phyloP scores from a whole-genome alignment of 2,329 filamentous ascomycete genomes.

The Orbilia ellipsospora region DNA sequence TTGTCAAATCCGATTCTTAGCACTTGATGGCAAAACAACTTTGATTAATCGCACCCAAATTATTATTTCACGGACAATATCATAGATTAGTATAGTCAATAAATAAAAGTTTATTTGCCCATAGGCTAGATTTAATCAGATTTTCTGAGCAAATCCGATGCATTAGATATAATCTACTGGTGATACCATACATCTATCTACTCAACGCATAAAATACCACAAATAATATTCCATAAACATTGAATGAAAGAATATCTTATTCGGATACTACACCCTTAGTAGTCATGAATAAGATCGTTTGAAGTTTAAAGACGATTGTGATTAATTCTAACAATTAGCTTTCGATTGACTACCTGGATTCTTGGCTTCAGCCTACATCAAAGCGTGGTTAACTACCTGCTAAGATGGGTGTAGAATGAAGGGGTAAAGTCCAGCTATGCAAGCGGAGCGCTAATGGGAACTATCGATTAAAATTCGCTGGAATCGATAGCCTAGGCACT shows the following conservation, averaged over 20 bases:
- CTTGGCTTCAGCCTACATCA: conserved; percentile 26
- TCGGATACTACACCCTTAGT: conserved; percentile 15
- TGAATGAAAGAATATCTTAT: conserved; percentile 8
- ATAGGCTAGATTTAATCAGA: too few species aligned
- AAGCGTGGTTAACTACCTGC: conserved; percentile 27
- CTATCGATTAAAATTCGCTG: conserved; percentile 31
- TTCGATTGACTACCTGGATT: conserved; percentile 37
- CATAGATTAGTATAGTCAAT: background rate
- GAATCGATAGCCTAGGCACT: conserved; percentile 31
- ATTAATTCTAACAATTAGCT: conserved; percentile 16
- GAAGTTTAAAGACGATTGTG: background rate
- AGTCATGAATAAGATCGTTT: background rate
- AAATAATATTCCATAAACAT: background rate
- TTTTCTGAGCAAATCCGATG: too few species aligned
- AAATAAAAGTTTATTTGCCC: too few species aligned
- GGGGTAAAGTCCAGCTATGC: conserved; percentile 23
- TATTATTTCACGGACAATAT: background rate
- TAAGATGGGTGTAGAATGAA: conserved; percentile 25
- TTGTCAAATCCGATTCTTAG: background rate
- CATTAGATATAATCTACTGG: too few species aligned
- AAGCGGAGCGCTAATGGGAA: conserved; percentile 36
- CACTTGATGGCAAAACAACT: conserved; percentile 12
- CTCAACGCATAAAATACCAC: conserved; percentile 46
- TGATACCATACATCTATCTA: too few species aligned
- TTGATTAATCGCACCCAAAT: conserved; percentile 9